Percentiles rank a stretch among this genome's conserved stretches.
These are phyloP conservation scores for Keithomyces neogunnii DNA, from an alignment of 2,329 filamentous ascomycete species.

Conservation along the genomic window DNA sequence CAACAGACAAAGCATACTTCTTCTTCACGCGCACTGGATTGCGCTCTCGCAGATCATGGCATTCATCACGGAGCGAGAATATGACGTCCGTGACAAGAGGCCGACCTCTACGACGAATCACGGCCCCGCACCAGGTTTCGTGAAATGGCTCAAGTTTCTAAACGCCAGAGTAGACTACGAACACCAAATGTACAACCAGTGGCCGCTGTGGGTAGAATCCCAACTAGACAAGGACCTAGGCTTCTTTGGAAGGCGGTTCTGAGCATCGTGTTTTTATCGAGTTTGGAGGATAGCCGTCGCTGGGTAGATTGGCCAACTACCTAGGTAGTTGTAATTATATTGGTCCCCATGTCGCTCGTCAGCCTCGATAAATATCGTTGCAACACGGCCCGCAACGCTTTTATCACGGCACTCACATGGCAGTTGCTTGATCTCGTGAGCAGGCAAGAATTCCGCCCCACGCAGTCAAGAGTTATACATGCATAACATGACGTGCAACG, in stretches of 20 bases:
- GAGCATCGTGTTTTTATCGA: neutral
- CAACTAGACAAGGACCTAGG: constrained; percentile 36
- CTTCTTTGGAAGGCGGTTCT: constrained; percentile 32
- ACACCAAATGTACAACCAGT: constrained; percentile 38
- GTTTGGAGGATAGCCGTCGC: neutral
- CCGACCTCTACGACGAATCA: constrained; percentile 14
- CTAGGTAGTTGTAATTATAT: constrained; percentile 6
- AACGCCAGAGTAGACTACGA: constrained; percentile 38
- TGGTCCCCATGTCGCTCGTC: neutral
- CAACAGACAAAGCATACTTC: constrained; percentile 33
- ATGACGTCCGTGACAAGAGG: constrained; percentile 20
- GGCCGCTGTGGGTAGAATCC: constrained; percentile 46
- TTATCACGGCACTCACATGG: too few relatives aligned
- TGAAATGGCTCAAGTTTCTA: constrained; percentile 41
- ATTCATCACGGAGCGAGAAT: constrained; percentile 35
- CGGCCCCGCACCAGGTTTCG: constrained; percentile 33
- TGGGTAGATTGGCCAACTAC: neutral
- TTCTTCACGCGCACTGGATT: constrained; percentile 47
- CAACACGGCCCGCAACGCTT: too few relatives aligned
- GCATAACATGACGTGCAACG: neutral
- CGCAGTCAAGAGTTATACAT: neutral
- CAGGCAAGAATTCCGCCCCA: too few relatives aligned
- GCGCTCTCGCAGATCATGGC: constrained; percentile 46
- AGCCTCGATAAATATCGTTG: too few relatives aligned
- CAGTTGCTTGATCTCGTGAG: too few relatives aligned